Evolutionary conservation across 2,329 filamentous ascomycete genomes (phyloP).

Genomic region (Alternaria hordeiaustralica): DNA sequence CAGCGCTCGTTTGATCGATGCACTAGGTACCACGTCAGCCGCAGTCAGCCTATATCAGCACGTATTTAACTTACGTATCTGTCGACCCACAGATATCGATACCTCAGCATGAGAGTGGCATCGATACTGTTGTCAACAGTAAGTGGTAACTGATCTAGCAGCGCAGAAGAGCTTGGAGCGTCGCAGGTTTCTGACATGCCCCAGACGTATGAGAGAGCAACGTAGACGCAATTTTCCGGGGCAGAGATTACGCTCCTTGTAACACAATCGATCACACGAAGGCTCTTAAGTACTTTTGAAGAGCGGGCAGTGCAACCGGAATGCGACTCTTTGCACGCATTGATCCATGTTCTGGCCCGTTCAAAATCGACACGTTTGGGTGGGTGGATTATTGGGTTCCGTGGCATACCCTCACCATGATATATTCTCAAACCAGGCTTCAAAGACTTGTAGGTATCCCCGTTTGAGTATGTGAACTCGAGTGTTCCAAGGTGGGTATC

Average conservation of each 20-base stretch:
- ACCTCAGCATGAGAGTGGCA: not conserved
- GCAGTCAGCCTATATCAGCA: not conserved
- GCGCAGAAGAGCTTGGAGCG: not conserved
- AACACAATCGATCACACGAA: not conserved
- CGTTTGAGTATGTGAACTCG: too few relatives aligned
- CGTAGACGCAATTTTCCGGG: not conserved
- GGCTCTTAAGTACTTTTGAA: fast-evolving
- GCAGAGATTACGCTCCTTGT: fast-evolving
- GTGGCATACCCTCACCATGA: too few relatives aligned
- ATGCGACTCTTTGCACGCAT: not conserved
- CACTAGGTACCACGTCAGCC: not conserved
- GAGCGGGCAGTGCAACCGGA: fast-evolving
- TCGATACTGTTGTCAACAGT: not conserved
- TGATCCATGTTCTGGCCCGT: not conserved
- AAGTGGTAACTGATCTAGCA: fast-evolving
- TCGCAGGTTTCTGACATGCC: fast-evolving
- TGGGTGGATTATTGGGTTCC: too few relatives aligned
- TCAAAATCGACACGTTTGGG: not conserved
- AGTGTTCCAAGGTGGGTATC: too few relatives aligned
- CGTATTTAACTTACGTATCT: not conserved
- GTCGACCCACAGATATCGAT: not conserved
- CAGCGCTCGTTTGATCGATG: not conserved
- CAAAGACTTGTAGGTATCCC: too few relatives aligned
- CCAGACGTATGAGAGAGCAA: not conserved
- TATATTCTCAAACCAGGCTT: too few relatives aligned